Conservation (phyloP, 108 stramenopile species). For the Phaeodactylum tricornutum region DNA sequence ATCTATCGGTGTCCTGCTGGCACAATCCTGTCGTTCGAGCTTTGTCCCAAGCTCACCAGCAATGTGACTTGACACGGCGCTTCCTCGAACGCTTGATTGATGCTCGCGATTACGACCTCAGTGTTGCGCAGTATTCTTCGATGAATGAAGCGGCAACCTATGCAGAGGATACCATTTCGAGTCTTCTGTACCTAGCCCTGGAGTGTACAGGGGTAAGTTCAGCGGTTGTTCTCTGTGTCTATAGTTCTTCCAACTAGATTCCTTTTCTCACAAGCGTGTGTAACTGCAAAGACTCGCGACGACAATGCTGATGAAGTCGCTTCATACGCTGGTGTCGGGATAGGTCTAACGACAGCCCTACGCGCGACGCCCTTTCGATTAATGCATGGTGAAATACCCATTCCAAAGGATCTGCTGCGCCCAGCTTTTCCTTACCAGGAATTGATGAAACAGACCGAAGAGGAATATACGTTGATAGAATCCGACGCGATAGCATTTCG, state of each 20-base stretch:
- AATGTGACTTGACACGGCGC: conserved; percentile 44
- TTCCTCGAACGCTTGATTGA: conserved; percentile 65
- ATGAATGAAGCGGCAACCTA: conserved; percentile 48
- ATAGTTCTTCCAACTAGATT: neutral
- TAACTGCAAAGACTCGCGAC: conserved; percentile 28
- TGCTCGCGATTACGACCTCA: conserved; percentile 57
- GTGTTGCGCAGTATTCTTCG: conserved; percentile 37
- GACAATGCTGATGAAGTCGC: conserved; percentile 57
- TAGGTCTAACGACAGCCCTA: conserved; percentile 55
- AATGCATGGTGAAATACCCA: conserved; percentile 51
- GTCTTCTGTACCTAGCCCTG: conserved; percentile 54
- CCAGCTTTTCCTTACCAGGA: conserved; percentile 21
- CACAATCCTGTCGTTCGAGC: conserved; percentile 61
- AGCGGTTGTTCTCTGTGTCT: neutral
- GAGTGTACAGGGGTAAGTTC: conserved; percentile 18
- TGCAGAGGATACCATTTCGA: conserved; percentile 61
- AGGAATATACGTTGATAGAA: conserved; percentile 11
- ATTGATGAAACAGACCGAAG: neutral
- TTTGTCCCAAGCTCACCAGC: conserved; percentile 35
- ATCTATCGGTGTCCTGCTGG: conserved; percentile 22
- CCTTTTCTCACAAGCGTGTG: conserved; percentile 1
- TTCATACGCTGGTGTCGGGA: conserved; percentile 64
- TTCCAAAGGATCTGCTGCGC: conserved; percentile 35
- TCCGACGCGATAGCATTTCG: conserved; percentile 4
- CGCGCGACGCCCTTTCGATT: conserved; percentile 47